phyloP scores from a whole-genome alignment of 139 green algal genomes.

The Trebouxia sp. region DNA sequence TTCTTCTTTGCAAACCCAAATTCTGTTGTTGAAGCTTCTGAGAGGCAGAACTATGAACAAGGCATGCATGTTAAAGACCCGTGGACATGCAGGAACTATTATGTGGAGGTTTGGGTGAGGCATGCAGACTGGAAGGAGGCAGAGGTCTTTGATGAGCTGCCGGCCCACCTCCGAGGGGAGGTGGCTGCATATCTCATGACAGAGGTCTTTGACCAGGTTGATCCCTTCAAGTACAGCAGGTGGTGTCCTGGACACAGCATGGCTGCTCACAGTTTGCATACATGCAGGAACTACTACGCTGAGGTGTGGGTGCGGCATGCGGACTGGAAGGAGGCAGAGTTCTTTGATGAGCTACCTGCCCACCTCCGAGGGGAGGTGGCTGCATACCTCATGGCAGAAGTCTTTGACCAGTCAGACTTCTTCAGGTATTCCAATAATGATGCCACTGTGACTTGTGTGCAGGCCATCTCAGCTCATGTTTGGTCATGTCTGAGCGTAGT shows the following conservation, averaged over 20 bases:
- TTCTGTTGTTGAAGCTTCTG: too few relatives aligned
- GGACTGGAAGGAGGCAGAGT: conserved; percentile 28
- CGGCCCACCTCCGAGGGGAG: not conserved
- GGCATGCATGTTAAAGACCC: too few relatives aligned
- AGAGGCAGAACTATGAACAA: too few relatives aligned
- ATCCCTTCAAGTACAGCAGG: conserved; percentile 1
- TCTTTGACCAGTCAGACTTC: conserved; percentile 26
- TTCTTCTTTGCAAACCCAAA: too few relatives aligned
- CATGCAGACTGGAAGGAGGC: conserved; percentile 3
- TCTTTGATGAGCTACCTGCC: conserved; percentile 30
- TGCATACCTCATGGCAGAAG: not conserved
- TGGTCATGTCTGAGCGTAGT: too few relatives aligned
- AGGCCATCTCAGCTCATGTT: too few relatives aligned
- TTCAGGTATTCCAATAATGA: conserved; percentile 33
- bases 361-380: not conserved
- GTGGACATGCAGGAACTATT: too few relatives aligned
- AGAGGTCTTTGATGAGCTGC: conserved; percentile 8
- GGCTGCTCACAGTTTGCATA: conserved; percentile 5
- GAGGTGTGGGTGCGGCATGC: conserved; percentile 49
- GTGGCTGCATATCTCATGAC: not conserved
- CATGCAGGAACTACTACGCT: conserved; percentile 43
- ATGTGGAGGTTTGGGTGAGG: too few relatives aligned
- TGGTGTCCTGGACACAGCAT: too few relatives aligned
- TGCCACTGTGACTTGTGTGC: too few relatives aligned
- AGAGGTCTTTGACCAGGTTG: not conserved